Conservation (phyloP, 164 flowering plant species). For the Chimonanthus salicifolius region DNA sequence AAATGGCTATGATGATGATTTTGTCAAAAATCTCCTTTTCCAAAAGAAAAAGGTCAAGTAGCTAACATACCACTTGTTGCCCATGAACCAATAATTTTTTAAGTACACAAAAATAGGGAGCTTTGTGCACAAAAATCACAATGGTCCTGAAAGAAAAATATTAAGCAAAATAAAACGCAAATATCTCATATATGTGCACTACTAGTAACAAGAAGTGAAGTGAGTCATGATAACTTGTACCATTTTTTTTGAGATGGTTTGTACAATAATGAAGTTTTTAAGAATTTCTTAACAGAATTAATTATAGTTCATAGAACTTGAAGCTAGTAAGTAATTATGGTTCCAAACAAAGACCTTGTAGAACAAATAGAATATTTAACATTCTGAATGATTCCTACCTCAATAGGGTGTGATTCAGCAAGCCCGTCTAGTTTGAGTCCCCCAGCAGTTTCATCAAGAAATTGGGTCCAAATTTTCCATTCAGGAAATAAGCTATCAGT, state of each 20-base stretch:
- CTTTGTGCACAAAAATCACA: neutral
- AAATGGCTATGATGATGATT: neutral
- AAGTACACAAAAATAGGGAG: neutral
- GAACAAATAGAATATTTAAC: neutral
- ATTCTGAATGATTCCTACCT: constrained; percentile 34
- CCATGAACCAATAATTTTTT: neutral
- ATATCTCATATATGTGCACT: too few species aligned
- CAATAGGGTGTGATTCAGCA: constrained; percentile 94
- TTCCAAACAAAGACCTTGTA: neutral
- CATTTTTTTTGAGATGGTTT: too few species aligned
- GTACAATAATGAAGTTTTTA: neutral
- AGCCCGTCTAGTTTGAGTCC: constrained; percentile 93
- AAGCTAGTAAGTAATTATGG: neutral
- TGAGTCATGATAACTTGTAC: too few species aligned
- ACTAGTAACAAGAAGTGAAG: neutral
- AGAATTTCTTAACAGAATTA: too few species aligned
- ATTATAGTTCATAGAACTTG: too few species aligned
- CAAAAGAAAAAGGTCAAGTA: too few species aligned
- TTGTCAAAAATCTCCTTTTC: neutral
- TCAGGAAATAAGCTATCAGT: constrained; percentile 87
- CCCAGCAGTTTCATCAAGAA: constrained; percentile 71
- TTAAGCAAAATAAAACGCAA: neutral
- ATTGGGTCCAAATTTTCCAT: constrained; percentile 98
- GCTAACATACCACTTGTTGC: neutral
- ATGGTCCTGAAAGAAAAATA: neutral